Base-by-base conservation (phyloP, 495 filamentous ascomycete genomes). In the Lasiosphaeria hispida region DNA sequence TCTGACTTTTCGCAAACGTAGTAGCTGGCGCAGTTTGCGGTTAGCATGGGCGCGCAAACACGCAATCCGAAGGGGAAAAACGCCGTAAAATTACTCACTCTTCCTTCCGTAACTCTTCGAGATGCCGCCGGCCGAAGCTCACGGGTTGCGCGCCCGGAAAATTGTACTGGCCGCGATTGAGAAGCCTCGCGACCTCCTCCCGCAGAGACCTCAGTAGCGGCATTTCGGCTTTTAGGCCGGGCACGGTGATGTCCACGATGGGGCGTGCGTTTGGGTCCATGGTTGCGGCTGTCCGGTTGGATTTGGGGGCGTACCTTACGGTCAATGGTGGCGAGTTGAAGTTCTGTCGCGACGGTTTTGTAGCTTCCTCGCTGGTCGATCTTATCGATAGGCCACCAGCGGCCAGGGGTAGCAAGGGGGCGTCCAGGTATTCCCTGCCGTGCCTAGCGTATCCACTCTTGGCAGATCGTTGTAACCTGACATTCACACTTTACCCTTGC, bases 1-100 rank as follows among this genome's bases (percentile, higher is more conserved):
- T 98, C 94, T 0, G 93, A 96, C 74, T 98, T 98, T 74, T 98
- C 94, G 77, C 94, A 97, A 62, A 98, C 89, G 68, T 90, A 97
- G 75, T 97, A 98, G 71, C 85, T 87, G 55, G 23, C 23, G 23
- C 23, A 30, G 23, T 30, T 30, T 2, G 23, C 5, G 23, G 23
- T 30, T 30, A 30, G 23, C 23, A 30, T 30, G 44, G 11, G 4
- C 8, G 36, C 47, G 41, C 30, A 51, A 19, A 41, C 10, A 54
- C 41, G 23, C 43, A 18, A 19, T 18, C 14, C 3, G 13, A 14
- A 33, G 9, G 42, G 40, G 19, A 2, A 7, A 7, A 2, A 15
- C 40, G 30, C n/a, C 47, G 48, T 40, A 35, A 30, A 43, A 39
- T 13, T 5, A 73, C 81, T 63, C 62, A 87, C 84, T 97, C 94